Evolutionary conservation across 305 asterid species (phyloP), one percentile per base, ranked within the genome.

Genomic region (Fraxinus sp.): DNA sequence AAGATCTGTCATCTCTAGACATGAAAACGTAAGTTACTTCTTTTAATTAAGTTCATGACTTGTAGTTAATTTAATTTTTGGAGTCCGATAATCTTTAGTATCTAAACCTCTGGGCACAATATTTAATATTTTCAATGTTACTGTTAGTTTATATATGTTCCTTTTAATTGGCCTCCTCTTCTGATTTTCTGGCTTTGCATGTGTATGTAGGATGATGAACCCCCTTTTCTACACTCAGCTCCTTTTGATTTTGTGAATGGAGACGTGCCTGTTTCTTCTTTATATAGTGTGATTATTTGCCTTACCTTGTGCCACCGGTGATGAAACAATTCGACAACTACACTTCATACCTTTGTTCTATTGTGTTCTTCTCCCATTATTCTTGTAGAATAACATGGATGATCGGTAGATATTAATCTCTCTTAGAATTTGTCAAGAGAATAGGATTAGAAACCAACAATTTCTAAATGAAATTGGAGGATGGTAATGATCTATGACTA

Each of bases 1-100:
- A 95, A 76, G 97, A 92, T 36, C 86, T 95, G 81, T 85, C 98
- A 79, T 90, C 95, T 79, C 87, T 94, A 89, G 97, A 91, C 86
- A 78, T 92, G 82, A 95, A 94, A 88, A 88, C 97, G 99, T 95
- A 86, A 90, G 97, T 91, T 46, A 68, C 78, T 75, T 73, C 6
- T 39, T 62, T 59, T 18, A 20, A 30, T 59, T 68, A 77, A 66
- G 35, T 66, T 36, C 77, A 28, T 80, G 73, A 8, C 76, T 44
- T 78, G 68, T 52, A 28, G 66, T 36, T 39, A 57, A 78, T 78
- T 14, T 59, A 9, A 78, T 57, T 49, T 74, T 75, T 36, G 16
- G 74, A 26, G 33, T 66, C 28, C 7, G 18, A 66, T 3, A 3
- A 66, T 3, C 33, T 4, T 66, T 66, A 24, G 35, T 66, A 26